Percentiles rank a stretch among this genome's conserved stretches.
These are phyloP conservation scores for Dactylellina leptospora DNA, from an alignment of 2,329 filamentous ascomycete species.

Conservation along the genomic window DNA sequence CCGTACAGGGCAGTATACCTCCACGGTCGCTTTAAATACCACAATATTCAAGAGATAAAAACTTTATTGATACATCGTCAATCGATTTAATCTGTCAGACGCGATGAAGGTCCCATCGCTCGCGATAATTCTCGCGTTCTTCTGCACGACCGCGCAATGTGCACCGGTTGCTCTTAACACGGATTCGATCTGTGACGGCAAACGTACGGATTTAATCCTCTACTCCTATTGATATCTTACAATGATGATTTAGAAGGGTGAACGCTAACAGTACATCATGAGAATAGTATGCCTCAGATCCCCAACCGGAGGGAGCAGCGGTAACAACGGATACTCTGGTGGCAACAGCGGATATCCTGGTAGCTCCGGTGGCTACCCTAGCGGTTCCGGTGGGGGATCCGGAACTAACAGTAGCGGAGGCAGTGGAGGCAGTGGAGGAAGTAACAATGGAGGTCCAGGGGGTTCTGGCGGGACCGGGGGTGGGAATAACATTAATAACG, in stretches of 20 bases:
- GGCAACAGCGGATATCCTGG: not conserved
- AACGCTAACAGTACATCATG: not conserved
- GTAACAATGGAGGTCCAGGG: slow-evolving; percentile 3
- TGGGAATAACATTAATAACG: not conserved
- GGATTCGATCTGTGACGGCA: slow-evolving; percentile 15
- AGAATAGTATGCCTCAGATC: slow-evolving; percentile 20
- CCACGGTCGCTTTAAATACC: too few relatives aligned
- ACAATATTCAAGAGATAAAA: too few relatives aligned
- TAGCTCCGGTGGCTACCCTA: not conserved
- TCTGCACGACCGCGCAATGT: slow-evolving; percentile 22
- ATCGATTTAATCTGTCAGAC: too few relatives aligned
- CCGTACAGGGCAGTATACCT: not conserved
- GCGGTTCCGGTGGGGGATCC: not conserved
- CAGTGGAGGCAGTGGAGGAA: not conserved
- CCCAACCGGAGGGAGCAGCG: too few relatives aligned
- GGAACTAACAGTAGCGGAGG: not conserved
- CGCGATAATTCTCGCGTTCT: slow-evolving; percentile 2
- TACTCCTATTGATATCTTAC: not conserved
- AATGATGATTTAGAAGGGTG: too few relatives aligned
- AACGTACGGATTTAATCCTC: slow-evolving; percentile 1
- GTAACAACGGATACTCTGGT: not conserved
- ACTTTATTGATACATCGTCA: too few relatives aligned
- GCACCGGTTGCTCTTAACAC: slow-evolving; percentile 14
- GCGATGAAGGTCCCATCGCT: slow-evolving; percentile 23
- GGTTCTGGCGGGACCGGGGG: slow-evolving; percentile 2